Base-by-base conservation (phyloP, 176 grass and related monocot species). In the Musa schizocarpa region DNA sequence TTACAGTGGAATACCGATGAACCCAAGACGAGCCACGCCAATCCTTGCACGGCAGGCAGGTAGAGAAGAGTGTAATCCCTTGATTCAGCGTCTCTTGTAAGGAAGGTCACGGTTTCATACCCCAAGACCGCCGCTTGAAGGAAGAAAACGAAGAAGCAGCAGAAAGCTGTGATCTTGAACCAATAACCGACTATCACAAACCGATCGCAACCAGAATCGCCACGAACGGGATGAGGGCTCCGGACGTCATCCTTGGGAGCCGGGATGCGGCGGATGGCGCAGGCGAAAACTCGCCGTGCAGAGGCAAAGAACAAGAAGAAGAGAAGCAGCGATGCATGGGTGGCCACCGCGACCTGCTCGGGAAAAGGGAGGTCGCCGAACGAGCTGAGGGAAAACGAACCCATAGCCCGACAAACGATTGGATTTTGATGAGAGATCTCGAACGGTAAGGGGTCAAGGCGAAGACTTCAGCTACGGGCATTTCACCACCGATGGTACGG, bases 71-170 rank as follows among this genome's bases (percentile, higher is more conserved):
- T 54, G 29, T 57, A 79, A 22, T 71, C 54, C 4, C 34, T 50
- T 2, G 74, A 20, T 52, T 68, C 77, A 23, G 26, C 63, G 0
- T 77, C 51, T 53, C 69, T 66, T 54, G 25, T 50, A 23, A 82
- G 54, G 53, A 80, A 19, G 6, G 63, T 68, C 6, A 71, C 63
- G 13, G 81, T 89, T 79, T 93, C 82, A 75, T 91, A 94, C 71
- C 54, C 80, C 75, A 99, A 88, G 70, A 74, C 82, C 53, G 76
- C 73, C 54, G 79, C 17, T 68, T 99, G 90, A 77, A 79, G 65
- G 69, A 86, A 79, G 34, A 94, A 80, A 55, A 69, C 62, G 76
- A 86, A 94, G 12, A 67, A 85, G 82, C 88, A 99, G 84, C 77
- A 89, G 24, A 87, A 78, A 53, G 75, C 81, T 65, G 84, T 0